Evolutionary conservation across 495 filamentous ascomycete genomes (phyloP).

Genomic region (Lophium mytilinum): DNA sequence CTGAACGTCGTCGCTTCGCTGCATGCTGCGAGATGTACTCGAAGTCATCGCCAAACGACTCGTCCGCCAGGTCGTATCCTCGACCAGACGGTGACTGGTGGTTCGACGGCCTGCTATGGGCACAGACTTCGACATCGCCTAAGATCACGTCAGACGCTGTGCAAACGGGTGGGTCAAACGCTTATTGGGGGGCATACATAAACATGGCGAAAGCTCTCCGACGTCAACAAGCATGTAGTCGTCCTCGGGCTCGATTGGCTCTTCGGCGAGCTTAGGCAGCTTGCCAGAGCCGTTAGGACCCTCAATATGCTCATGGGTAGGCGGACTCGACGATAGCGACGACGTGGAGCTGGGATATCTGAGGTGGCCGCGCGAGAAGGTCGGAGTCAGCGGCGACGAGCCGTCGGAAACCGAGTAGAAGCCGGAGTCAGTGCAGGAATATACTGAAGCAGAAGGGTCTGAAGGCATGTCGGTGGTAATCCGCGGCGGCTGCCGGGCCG

Average conservation of each 20-base stretch:
- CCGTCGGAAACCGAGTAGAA: conserved; percentile 49
- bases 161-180: background rate
- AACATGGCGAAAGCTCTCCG: conserved; percentile 5
- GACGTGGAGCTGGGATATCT: conserved; percentile 57
- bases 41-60: conserved; percentile 50
- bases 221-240: conserved; percentile 7
- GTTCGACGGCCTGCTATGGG: conserved; percentile 5
- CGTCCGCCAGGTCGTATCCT: conserved; percentile 21
- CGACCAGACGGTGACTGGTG: conserved; percentile 1
- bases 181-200: conserved; percentile 16
- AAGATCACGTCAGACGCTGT: background rate
- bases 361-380: conserved; percentile 47
- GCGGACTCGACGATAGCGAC: conserved; percentile 48
- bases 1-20: conserved; percentile 56
- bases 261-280: conserved; percentile 27
- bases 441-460: conserved; percentile 14
- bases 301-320: conserved; percentile 36
- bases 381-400: conserved; percentile 53
- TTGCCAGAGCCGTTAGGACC: conserved; percentile 18
- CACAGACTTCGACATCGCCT: conserved; percentile 14
- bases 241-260: conserved; percentile 27
- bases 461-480: conserved; percentile 16
- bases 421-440: conserved; percentile 21
- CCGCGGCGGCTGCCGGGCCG: conserved; percentile 20
- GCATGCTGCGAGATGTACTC: conserved; percentile 39